These are phyloP conservation scores for Streptanthus diversifolius DNA, from an alignment of 345 rosid species.

Conservation along the genomic window DNA sequence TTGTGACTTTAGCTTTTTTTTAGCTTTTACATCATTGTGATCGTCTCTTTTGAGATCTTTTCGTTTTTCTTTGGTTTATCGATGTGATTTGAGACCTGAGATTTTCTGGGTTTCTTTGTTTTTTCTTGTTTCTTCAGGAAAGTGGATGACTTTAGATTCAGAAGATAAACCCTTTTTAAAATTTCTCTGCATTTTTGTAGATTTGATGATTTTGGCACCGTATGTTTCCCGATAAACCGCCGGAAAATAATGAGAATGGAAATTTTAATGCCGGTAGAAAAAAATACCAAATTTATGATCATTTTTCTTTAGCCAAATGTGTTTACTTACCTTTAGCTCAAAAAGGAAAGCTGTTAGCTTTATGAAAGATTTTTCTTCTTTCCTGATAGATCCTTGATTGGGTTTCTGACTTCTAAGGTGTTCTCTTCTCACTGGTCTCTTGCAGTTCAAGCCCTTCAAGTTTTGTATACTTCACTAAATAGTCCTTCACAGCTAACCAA, in stretches of 20 bases:
- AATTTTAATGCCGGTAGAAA: background rate
- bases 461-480: conserved; percentile 69
- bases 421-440: conserved; percentile 9
- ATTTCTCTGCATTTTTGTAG: background rate
- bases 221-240: conserved; percentile 37
- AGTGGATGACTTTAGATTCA: conserved; percentile 24
- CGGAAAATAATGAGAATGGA: conserved; percentile 1
- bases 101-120: conserved; percentile 5
- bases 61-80: conserved; percentile 1
- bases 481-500: conserved; percentile 79
- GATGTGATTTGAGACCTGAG: conserved; percentile 9
- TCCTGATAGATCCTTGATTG: conserved; percentile 21
- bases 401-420: background rate
- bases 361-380: conserved; percentile 11
- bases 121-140: background rate
- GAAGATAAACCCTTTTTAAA: conserved; percentile 4
- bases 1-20: background rate
- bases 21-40: background rate
- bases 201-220: conserved; percentile 27
- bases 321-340: background rate
- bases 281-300: background rate
- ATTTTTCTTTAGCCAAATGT: background rate
- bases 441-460: conserved; percentile 91
- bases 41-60: conserved; percentile 7
- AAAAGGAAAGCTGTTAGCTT: conserved; percentile 7